Conservation (phyloP, 305 asterid species). For the Rubia tinctorum region DNA sequence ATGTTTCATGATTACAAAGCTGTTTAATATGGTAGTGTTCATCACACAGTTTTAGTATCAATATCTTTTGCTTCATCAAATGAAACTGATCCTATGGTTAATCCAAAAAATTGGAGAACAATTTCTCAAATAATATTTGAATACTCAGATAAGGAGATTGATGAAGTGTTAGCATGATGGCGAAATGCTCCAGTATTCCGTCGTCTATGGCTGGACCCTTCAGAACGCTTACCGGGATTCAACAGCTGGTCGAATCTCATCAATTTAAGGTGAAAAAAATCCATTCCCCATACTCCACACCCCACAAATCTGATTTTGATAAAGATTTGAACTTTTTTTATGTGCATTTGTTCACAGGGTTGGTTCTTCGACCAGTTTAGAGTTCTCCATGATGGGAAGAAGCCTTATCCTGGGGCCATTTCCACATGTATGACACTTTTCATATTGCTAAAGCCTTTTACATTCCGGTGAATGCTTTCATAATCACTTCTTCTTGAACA, state of each 20-base stretch:
- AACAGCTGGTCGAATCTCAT: constrained; percentile 23
- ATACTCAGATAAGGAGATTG: too few relatives aligned
- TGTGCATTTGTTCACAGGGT: constrained; percentile 43
- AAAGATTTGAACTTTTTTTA: not conserved
- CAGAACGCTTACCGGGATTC: constrained; percentile 19
- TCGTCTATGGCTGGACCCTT: constrained; percentile 16
- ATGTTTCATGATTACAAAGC: too few relatives aligned
- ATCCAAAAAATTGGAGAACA: too few relatives aligned
- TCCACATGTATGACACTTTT: constrained; percentile 62
- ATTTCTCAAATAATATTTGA: too few relatives aligned
- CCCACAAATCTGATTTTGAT: not conserved
- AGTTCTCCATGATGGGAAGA: constrained; percentile 92
- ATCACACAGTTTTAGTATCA: too few relatives aligned
- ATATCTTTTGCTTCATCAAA: too few relatives aligned
- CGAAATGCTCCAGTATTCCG: constrained; percentile 2
- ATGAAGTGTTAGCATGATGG: constrained; percentile 8
- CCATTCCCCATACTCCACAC: not conserved
- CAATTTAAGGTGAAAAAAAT: constrained; percentile 17
- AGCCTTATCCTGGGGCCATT: constrained; percentile 94
- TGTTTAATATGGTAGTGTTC: too few relatives aligned
- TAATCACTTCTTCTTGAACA: constrained; percentile 19
- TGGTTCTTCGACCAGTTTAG: constrained; percentile 99
- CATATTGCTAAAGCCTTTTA: constrained; percentile 28
- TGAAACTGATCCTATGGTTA: too few relatives aligned
- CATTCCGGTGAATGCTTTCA: constrained; percentile 31